Evolutionary conservation across 2,329 filamentous ascomycete species (phyloP).

Genomic region (Aspergillus nomiae): DNA sequence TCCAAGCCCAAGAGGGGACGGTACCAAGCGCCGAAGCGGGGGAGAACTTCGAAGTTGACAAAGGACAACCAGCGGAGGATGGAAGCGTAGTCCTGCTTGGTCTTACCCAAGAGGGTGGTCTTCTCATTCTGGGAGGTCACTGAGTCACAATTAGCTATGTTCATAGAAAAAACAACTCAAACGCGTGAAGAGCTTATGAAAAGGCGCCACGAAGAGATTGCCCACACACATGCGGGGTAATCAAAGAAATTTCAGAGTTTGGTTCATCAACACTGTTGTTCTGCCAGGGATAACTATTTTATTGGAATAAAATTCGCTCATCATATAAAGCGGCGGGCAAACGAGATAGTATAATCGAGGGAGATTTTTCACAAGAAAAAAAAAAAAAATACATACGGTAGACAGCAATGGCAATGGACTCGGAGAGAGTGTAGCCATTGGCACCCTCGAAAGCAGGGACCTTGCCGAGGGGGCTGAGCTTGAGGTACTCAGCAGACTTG

Average conservation of each 20-base stretch:
- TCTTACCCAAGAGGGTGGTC: conserved; percentile 98
- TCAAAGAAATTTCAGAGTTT: conserved; percentile 74
- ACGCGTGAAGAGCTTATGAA: conserved; percentile 9
- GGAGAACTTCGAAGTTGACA: conserved; percentile 85
- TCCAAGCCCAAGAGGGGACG: conserved; percentile 77
- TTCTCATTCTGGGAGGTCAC: conserved; percentile 99
- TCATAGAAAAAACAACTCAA: conserved; percentile 14
- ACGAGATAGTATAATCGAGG: conserved; percentile 17
- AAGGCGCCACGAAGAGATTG: conserved; percentile 53
- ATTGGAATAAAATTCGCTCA: conserved; percentile 70
- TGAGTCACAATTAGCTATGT: conserved; percentile 26
- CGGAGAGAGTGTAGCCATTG: conserved; percentile 86
- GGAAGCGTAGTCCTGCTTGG: conserved; percentile 99
- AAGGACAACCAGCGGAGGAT: conserved; percentile 99
- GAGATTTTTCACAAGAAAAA: not conserved
- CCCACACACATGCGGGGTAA: conserved; percentile 37
- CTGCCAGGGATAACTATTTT: conserved; percentile 97
- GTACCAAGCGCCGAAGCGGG: conserved; percentile 77
- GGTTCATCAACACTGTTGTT: conserved; percentile 80
- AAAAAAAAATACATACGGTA: conserved; percentile 73
- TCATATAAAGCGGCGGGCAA: conserved; percentile 49
- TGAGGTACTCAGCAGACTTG: conserved; percentile 74
- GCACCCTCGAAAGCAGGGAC: conserved; percentile 89
- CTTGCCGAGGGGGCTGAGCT: conserved; percentile 85
- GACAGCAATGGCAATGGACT: conserved; percentile 93